A percentile compares a stretch with the other conserved stretches of the same genome.
Evolutionary conservation across 1,139 yeast species (phyloP).

Genomic region (Yamadazyma conglobata): DNA sequence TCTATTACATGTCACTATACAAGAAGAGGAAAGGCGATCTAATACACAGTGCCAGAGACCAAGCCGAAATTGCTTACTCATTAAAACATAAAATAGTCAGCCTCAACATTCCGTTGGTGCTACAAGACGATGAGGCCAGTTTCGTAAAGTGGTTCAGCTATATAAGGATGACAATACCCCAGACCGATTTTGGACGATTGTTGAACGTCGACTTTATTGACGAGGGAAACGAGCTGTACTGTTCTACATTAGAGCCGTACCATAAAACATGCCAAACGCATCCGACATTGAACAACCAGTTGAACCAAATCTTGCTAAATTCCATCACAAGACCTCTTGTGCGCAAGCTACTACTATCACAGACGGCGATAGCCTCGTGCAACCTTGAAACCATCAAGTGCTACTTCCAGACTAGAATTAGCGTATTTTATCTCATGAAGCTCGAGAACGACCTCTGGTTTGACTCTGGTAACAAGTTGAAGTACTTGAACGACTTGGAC

Average conservation of each 20-base stretch:
- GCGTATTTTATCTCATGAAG: conserved; percentile 15
- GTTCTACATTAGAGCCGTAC: conserved; percentile 6
- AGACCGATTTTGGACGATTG: conserved; percentile 9
- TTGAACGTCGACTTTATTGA: conserved; percentile 11
- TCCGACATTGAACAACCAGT: conserved; percentile 4
- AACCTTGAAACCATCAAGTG: conserved; percentile 17
- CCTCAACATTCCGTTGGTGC: conserved; percentile 10
- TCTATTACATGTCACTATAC: no score
- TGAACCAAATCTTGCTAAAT: conserved; percentile 9
- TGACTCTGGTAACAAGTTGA: conserved; percentile 8
- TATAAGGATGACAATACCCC: conserved; percentile 9
- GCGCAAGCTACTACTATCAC: conserved; percentile 3
- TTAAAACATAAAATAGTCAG: conserved; percentile 7
- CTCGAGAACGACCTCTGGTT: conserved; percentile 13
- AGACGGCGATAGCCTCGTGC: conserved; percentile 7
- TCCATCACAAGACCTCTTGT: conserved; percentile 9
- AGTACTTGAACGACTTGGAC: conserved; percentile 15
- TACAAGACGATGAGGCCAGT: conserved; percentile 10
- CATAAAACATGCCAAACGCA: conserved; percentile 6
- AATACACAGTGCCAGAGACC: background rate
- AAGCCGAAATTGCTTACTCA: no score
- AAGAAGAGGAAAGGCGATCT: background rate
- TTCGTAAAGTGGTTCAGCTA: conserved; percentile 15
- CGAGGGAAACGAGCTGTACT: conserved; percentile 10
- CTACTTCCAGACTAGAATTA: conserved; percentile 14